Percentiles rank a stretch among this genome's conserved stretches.
Evolutionary conservation across 306 rosid species (phyloP).

Genomic region (Canavalia gladiata): DNA sequence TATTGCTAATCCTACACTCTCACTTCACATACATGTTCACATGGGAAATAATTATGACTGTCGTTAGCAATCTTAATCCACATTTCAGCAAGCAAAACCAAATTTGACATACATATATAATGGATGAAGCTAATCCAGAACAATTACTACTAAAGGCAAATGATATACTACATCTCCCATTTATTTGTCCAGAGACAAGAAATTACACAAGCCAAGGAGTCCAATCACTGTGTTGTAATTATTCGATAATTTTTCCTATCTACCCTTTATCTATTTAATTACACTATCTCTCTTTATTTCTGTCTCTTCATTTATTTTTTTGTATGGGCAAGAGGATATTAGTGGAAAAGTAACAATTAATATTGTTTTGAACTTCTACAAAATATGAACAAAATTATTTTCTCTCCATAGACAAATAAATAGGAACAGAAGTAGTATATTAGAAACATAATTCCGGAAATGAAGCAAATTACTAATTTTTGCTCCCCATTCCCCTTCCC

Average conservation of each 20-base stretch:
- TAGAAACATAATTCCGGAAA: background rate
- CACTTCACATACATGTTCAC: background rate
- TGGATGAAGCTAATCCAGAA: constrained; percentile 25
- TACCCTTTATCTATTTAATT: no score
- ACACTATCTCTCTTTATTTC: no score
- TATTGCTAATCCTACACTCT: background rate
- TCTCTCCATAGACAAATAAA: no score
- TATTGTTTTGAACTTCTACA: no score
- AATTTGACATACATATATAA: background rate
- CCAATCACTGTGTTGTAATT: no score
- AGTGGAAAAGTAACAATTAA: no score
- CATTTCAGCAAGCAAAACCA: constrained; percentile 19
- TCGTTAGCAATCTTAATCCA: constrained; percentile 13
- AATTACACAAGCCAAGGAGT: no score
- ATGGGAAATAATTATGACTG: background rate
- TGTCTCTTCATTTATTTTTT: no score
- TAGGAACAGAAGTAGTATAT: background rate
- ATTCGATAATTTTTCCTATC: no score
- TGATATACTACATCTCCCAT: background rate
- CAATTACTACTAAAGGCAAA: constrained; percentile 16
- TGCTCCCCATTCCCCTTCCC: constrained; percentile 4
- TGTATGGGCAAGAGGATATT: no score
- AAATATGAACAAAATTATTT: no score
- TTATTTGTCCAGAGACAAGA: no score
- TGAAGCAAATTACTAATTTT: constrained; percentile 23